Base-by-base conservation (phyloP, 1,139 yeast genomes). In the Williopsis jadinii region DNA sequence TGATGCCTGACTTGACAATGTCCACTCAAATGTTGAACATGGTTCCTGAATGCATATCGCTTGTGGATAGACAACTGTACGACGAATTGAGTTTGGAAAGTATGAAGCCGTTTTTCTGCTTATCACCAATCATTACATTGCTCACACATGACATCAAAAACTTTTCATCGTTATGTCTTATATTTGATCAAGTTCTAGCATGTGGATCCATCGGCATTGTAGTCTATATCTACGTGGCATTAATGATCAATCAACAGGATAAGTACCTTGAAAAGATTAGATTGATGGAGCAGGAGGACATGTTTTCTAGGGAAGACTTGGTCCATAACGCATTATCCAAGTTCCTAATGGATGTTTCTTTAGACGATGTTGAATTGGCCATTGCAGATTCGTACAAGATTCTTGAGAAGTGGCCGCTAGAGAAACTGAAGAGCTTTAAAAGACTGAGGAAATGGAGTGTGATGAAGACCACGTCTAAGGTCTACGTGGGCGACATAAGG, bases 71-170 rank as follows among this genome's bases (percentile, higher is more conserved):
- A 1, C 58, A 63, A 3, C 57, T 85, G n/a, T 79, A 73, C 51
- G 64, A 65, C 3, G 46, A 73, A 11, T 57, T 84, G 9, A 67
- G 76, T 15, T 54, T 85, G 13, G 67, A 66, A 33, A 62, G 63
- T 11, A 58, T 75, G 0, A 64, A 67, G 37, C 81, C 84, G 0
- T 76, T 78, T 46, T 83, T 73, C 53, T 85, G 87, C 0, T 61
- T 92, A 10, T 83, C 95, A 11, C 75, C 94, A 2, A 66, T 90
- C 1, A 67, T 92, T 36, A 87, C 97, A 1, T 54, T 86, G 38
- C 86, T 80, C 60, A 69, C 94, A 11, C 97, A 92, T 60, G 92
- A 87, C 49, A 55, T 84, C 29, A 59, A 65, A 15, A 66, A 70
- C 37, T 62, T 73, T 36, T 64, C 66, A n/a, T 75, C 75, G 30